Conservation (phyloP, 805 yeast genomes). For the Citeromyces matritensis region DNA sequence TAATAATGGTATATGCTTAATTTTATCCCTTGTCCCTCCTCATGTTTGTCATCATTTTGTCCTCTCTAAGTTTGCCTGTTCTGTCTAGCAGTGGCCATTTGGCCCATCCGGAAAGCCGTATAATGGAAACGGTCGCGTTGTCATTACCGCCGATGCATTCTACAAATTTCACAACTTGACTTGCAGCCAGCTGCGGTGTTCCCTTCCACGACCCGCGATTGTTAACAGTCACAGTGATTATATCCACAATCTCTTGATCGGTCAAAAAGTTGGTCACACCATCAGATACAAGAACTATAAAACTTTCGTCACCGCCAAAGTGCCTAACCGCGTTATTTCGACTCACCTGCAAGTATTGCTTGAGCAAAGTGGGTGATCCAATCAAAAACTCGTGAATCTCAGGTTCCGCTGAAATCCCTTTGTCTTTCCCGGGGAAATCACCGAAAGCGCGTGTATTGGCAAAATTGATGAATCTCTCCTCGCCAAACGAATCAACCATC, state of each 20-base stretch:
- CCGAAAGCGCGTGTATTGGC: constrained; percentile 96
- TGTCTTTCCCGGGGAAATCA: constrained; percentile 62
- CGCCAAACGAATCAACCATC: constrained; percentile 87
- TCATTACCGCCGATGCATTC: constrained; percentile 87
- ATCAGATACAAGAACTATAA: constrained; percentile 70
- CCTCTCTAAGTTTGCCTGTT: constrained; percentile 72
- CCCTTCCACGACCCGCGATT: constrained; percentile 55
- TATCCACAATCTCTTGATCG: constrained; percentile 87
- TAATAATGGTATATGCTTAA: too few species aligned
- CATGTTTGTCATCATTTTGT: constrained; percentile 22
- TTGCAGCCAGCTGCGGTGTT: constrained; percentile 75
- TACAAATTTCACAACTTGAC: constrained; percentile 71
- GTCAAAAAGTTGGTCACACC: constrained; percentile 72
- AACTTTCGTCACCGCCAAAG: constrained; percentile 79
- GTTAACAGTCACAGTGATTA: constrained; percentile 54
- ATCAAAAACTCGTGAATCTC: constrained; percentile 58
- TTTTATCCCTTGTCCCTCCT: constrained; percentile 5
- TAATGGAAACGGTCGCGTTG: constrained; percentile 83
- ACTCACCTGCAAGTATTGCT: constrained; percentile 11
- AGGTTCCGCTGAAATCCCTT: constrained; percentile 88
- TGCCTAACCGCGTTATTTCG: constrained; percentile 11
- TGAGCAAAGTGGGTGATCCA: constrained; percentile 38
- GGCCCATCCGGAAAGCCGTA: constrained; percentile 85
- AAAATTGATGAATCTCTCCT: constrained; percentile 59
- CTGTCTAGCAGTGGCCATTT: constrained; percentile 77